Conservation (phyloP, 805 yeast species). For the Teunomyces atbi region DNA sequence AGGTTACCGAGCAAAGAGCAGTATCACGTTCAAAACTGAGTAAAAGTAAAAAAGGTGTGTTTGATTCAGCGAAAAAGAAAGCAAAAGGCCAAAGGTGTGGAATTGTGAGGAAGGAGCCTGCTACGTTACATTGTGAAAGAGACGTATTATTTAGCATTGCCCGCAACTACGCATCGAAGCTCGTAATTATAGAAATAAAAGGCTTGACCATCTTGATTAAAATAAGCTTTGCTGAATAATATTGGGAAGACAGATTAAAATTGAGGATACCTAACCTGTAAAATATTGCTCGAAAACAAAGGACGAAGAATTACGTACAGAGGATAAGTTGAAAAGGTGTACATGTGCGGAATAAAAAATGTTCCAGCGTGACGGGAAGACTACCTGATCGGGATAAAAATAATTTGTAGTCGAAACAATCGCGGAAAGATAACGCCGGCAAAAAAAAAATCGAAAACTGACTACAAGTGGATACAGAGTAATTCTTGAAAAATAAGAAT, state of each 20-base stretch:
- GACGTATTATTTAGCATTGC: not conserved
- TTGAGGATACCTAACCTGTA: conserved; percentile 1
- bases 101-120: not conserved
- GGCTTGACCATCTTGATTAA: not conserved
- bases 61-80: not conserved
- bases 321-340: not conserved
- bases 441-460: not conserved
- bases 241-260: not conserved
- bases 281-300: not conserved
- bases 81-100: not conserved
- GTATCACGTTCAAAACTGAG: not conserved
- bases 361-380: not conserved
- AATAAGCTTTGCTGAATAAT: conserved; percentile 1
- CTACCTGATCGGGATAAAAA: not conserved
- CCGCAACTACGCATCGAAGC: not conserved
- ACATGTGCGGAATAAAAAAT: not conserved
- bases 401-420: no score
- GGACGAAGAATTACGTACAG: not conserved
- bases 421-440: not conserved
- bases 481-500: not conserved
- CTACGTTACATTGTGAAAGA: not conserved
- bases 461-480: not conserved
- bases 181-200: not conserved
- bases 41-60: not conserved
- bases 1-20: not conserved